Percentiles rank a stretch among this genome's conserved stretches.
These are phyloP conservation scores for Kernera saxatilis DNA, from an alignment of 345 rosid species.

Conservation along the genomic window DNA sequence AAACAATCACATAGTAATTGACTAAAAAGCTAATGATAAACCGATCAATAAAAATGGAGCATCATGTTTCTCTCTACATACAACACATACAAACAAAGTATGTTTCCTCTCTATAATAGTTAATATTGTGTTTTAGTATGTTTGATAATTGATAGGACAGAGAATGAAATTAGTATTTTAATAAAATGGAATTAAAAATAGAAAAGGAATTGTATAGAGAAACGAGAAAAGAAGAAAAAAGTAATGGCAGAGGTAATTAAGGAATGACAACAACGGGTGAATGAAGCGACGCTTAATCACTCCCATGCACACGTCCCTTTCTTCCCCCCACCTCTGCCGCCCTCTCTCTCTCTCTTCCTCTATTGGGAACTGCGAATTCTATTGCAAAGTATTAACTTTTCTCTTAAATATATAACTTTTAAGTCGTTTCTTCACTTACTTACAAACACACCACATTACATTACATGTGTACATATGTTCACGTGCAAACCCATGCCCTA, in stretches of 20 bases:
- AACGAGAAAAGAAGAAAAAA: constrained; percentile 15
- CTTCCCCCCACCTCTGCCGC: constrained; percentile 96
- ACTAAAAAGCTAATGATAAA: constrained; percentile 32
- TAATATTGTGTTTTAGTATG: background rate
- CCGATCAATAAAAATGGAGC: constrained; percentile 32
- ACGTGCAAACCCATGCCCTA: constrained; percentile 8
- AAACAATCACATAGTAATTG: constrained; percentile 32
- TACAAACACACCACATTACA: background rate
- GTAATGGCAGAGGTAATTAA: constrained; percentile 59
- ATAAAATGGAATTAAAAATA: background rate
- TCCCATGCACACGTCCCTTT: constrained; percentile 98
- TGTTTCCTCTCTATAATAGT: background rate
- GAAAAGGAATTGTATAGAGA: constrained; percentile 21
- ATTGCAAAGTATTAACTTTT: background rate
- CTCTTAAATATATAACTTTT: background rate
- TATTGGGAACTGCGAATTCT: constrained; percentile 40
- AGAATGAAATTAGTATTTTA: background rate
- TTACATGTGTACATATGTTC: constrained; percentile 11
- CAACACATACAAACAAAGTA: constrained; percentile 1
- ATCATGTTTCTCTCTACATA: constrained; percentile 21
- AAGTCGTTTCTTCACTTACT: background rate
- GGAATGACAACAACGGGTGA: constrained; percentile 86
- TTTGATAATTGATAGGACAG: background rate
- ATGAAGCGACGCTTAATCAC: constrained; percentile 75
- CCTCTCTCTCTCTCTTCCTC: constrained; percentile 37